Evolutionary conservation across 1,284 basidiomycete species (phyloP).

Genomic region (Ceratobasidium sp.): DNA sequence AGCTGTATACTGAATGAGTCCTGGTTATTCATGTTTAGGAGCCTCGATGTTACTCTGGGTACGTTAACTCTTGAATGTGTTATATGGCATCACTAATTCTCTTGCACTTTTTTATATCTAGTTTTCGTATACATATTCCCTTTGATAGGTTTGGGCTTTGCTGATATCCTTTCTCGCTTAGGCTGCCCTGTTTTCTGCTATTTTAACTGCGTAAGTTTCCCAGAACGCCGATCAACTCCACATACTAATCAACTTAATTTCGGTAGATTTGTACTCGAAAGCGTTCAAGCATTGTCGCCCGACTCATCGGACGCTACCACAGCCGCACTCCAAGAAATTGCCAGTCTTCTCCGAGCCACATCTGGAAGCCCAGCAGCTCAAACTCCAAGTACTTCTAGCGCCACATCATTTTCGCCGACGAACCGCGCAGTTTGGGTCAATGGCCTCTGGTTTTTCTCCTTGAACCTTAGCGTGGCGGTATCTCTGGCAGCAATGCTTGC

Average conservation of each 20-base stretch:
- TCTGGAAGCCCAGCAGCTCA: not conserved
- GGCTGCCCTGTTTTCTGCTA: slow-evolving; percentile 31
- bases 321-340: slow-evolving; percentile 2
- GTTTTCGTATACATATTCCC: not conserved
- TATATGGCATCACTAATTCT: not conserved
- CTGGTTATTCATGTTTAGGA: not conserved
- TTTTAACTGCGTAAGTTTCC: slow-evolving; percentile 20
- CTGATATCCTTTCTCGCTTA: not conserved
- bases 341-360: not conserved
- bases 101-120: not conserved
- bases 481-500: slow-evolving; percentile 22
- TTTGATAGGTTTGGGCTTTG: not conserved
- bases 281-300: slow-evolving; percentile 2
- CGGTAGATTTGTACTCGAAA: slow-evolving; percentile 32
- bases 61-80: not conserved
- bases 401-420: not conserved
- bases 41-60: slow-evolving; percentile 34
- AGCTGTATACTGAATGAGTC: not conserved
- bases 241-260: not conserved
- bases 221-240: not conserved
- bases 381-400: too few relatives aligned
- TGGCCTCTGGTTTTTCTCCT: slow-evolving; percentile 20
- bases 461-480: slow-evolving; percentile 13
- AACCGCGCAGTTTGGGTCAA: slow-evolving; percentile 16
- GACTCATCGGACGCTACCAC: slow-evolving; percentile 1